Conservation (phyloP, 495 filamentous ascomycete species). For the Aspergillus leporis region DNA sequence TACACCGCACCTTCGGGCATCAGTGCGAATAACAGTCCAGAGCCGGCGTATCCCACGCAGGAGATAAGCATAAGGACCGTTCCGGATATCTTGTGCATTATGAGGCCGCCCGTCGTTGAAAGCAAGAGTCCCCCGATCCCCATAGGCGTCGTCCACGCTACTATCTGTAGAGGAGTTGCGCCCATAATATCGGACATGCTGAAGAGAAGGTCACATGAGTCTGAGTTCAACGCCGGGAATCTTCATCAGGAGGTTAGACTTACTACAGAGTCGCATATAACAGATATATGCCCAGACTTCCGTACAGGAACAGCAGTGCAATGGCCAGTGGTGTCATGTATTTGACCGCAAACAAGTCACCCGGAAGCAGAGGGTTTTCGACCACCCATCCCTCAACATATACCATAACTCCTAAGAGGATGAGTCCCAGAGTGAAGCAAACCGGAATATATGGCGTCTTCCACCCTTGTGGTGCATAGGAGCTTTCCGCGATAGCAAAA, state of each 20-base stretch:
- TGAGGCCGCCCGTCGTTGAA: conserved; percentile 67
- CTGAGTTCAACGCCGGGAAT: background rate
- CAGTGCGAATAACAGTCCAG: conserved; percentile 70
- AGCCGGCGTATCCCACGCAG: conserved; percentile 62
- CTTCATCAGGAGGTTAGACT: conserved; percentile 25
- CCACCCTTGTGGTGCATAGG: conserved; percentile 70
- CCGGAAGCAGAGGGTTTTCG: conserved; percentile 69
- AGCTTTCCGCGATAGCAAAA: conserved; percentile 75
- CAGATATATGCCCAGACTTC: conserved; percentile 72
- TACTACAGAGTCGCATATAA: conserved; percentile 81
- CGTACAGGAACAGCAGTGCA: conserved; percentile 74
- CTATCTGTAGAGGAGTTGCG: conserved; percentile 65
- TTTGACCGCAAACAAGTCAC: conserved; percentile 71
- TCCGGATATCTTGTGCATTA: conserved; percentile 74
- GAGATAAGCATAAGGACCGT: conserved; percentile 70
- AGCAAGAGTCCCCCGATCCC: conserved; percentile 73
- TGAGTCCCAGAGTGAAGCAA: conserved; percentile 57
- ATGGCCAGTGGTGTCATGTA: conserved; percentile 68
- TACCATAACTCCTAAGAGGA: conserved; percentile 44
- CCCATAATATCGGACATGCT: conserved; percentile 69
- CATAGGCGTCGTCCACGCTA: conserved; percentile 79
- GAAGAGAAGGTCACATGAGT: conserved; percentile 14
- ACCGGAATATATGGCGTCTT: conserved; percentile 68
- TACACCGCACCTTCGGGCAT: conserved; percentile 61
- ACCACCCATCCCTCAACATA: conserved; percentile 82